Evolutionary conservation across 306 rosid species (phyloP).

Genomic region (Lablab purpureus): DNA sequence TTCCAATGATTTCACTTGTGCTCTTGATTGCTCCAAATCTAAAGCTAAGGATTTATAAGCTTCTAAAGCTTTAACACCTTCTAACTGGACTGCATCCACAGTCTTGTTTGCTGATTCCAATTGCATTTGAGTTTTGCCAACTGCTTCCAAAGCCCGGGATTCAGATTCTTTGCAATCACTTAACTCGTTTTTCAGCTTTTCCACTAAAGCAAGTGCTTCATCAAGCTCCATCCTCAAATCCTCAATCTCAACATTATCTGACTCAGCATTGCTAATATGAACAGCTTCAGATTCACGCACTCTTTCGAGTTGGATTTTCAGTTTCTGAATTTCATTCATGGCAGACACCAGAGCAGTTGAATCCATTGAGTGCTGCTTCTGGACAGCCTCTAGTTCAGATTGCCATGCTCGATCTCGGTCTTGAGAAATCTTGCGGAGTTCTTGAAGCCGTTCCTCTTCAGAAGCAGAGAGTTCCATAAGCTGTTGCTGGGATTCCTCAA

Average conservation of each 20-base stretch:
- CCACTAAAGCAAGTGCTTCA: constrained; percentile 65
- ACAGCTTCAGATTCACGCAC: constrained; percentile 63
- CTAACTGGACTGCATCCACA: constrained; percentile 60
- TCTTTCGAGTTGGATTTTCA: constrained; percentile 78
- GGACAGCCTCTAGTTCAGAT: constrained; percentile 90
- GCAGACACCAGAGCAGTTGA: constrained; percentile 79
- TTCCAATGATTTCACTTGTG: constrained; percentile 72
- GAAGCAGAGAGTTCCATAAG: constrained; percentile 72
- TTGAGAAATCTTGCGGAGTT: constrained; percentile 77
- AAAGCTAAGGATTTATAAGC: constrained; percentile 54
- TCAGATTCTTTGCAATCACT: constrained; percentile 74
- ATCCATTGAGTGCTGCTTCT: constrained; percentile 90
- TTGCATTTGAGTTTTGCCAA: constrained; percentile 63
- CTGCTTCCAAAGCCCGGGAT: constrained; percentile 60
- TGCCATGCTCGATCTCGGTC: constrained; percentile 94
- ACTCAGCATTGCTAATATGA: constrained; percentile 60
- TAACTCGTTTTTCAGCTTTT: constrained; percentile 69
- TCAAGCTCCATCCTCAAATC: constrained; percentile 70
- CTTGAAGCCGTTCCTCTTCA: constrained; percentile 80
- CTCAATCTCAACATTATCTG: constrained; percentile 69
- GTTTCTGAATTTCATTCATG: constrained; percentile 83
- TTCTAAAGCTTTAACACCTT: constrained; percentile 61
- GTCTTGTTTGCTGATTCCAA: constrained; percentile 68
- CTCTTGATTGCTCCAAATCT: constrained; percentile 83
- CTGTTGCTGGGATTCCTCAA: constrained; percentile 81